These are phyloP conservation scores for Ganoderma lucidum DNA, from an alignment of 1,284 basidiomycete genomes.

Conservation along the genomic window DNA sequence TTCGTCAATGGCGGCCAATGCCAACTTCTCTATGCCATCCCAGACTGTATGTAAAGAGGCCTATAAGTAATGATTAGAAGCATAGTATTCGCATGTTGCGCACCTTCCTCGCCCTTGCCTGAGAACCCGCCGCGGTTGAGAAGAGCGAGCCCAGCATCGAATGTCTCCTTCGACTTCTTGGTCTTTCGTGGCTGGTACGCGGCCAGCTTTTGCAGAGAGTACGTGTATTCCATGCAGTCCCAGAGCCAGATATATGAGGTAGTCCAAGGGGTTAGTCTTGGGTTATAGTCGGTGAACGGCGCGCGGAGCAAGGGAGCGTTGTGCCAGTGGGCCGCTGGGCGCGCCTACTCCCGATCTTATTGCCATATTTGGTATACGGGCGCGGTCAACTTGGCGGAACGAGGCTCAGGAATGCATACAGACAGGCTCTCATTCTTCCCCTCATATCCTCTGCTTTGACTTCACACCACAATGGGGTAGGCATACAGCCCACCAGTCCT, in stretches of 20 bases:
- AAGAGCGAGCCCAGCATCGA: slow-evolving; percentile 67
- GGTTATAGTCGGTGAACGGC: not conserved
- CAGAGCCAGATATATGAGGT: not conserved
- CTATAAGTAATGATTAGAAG: not conserved
- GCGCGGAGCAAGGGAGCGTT: not conserved
- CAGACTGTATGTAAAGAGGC: slow-evolving; percentile 62
- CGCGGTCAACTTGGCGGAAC: not conserved
- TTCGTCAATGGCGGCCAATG: slow-evolving; percentile 87
- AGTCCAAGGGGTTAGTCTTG: not conserved
- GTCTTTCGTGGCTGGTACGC: slow-evolving; percentile 73
- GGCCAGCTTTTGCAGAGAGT: slow-evolving; percentile 73
- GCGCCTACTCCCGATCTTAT: not conserved
- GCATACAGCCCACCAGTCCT: not conserved
- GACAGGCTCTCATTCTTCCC: not conserved
- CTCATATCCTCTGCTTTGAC: not conserved
- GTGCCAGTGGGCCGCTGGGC: not conserved
- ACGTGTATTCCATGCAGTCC: slow-evolving; percentile 48
- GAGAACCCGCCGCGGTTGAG: slow-evolving; percentile 58
- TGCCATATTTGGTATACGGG: not conserved
- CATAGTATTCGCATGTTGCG: slow-evolving; percentile 8
- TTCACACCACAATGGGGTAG: slow-evolving; percentile 16
- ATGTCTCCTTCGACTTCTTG: slow-evolving; percentile 75
- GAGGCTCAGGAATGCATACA: not conserved
- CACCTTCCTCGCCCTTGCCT: slow-evolving; percentile 71
- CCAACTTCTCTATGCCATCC: slow-evolving; percentile 90